Evolutionary conservation across 345 rosid species (phyloP).

Genomic region (Adansonia digitata): DNA sequence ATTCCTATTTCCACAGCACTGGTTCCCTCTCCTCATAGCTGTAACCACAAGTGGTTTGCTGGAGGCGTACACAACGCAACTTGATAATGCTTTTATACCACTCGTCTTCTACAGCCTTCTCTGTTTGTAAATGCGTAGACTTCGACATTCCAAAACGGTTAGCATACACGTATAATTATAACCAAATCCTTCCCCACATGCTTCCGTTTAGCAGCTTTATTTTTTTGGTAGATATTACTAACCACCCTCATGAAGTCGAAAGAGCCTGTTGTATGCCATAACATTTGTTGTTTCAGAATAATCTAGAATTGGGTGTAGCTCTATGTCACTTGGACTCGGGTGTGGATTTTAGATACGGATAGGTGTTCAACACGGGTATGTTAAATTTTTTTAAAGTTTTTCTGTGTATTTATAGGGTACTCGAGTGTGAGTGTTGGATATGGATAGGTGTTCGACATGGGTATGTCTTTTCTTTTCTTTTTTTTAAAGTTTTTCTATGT

Average conservation of each 20-base stretch:
- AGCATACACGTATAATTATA: background rate
- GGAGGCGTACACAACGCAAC: conserved; percentile 93
- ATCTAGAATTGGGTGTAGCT: background rate
- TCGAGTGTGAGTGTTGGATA: no score
- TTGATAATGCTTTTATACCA: conserved; percentile 92
- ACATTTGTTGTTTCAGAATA: background rate
- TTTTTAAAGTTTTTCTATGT: no score
- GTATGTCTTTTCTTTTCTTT: no score
- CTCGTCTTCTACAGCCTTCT: conserved; percentile 94
- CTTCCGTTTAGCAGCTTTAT: background rate
- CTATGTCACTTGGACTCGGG: background rate
- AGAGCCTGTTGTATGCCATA: background rate
- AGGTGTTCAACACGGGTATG: no score
- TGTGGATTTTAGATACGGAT: no score
- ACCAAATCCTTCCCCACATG: background rate
- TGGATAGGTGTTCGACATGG: no score
- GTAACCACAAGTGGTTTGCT: conserved; percentile 76
- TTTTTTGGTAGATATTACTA: background rate
- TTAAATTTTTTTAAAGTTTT: no score
- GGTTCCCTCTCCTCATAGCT: conserved; percentile 74
- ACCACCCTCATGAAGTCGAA: background rate
- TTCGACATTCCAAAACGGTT: background rate
- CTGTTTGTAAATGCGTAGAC: conserved; percentile 46
- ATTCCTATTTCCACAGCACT: conserved; percentile 50
- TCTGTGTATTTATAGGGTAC: no score